These are phyloP conservation scores for Saccharomyces pastorianus DNA, from an alignment of 1,139 yeast species.

Conservation along the genomic window DNA sequence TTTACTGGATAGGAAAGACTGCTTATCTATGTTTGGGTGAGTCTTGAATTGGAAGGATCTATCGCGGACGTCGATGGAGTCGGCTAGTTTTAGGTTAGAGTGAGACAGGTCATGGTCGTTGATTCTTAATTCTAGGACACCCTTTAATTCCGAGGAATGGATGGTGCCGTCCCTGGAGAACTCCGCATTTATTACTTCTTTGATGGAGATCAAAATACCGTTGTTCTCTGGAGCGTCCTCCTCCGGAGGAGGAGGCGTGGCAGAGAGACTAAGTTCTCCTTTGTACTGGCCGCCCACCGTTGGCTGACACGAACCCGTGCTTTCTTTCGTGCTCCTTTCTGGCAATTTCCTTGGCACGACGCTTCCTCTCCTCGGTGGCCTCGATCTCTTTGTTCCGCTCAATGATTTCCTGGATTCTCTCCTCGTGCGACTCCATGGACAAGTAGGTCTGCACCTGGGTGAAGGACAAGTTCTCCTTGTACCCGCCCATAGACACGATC, in stretches of 20 bases:
- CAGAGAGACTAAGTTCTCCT: too few species aligned
- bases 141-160: slow-evolving; percentile 70
- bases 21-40: slow-evolving; percentile 90
- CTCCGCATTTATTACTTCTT: slow-evolving; percentile 71
- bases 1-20: slow-evolving; percentile 48
- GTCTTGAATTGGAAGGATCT: slow-evolving; percentile 66
- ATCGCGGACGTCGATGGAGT: slow-evolving; percentile 28
- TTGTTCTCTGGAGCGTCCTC: slow-evolving; percentile 41
- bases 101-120: slow-evolving; percentile 62
- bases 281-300: too few species aligned
- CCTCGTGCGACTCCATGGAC: slow-evolving; percentile 98
- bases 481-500: slow-evolving; percentile 78
- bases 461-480: slow-evolving; percentile 76
- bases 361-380: slow-evolving; percentile 94
- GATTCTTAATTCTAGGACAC: slow-evolving; percentile 82
- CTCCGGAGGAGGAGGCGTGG: slow-evolving; percentile 12
- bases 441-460: slow-evolving; percentile 82
- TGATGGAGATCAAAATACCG: slow-evolving; percentile 70
- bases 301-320: slow-evolving; percentile 30
- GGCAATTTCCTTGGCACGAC: slow-evolving; percentile 91
- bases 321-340: slow-evolving; percentile 73
- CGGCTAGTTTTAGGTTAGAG: slow-evolving; percentile 53
- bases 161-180: slow-evolving; percentile 80
- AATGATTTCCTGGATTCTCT: slow-evolving; percentile 94
- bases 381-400: slow-evolving; percentile 95